phyloP scores from a whole-genome alignment of 371 early-diverging fungal species.

The Syncephalastrum contaminatum region DNA sequence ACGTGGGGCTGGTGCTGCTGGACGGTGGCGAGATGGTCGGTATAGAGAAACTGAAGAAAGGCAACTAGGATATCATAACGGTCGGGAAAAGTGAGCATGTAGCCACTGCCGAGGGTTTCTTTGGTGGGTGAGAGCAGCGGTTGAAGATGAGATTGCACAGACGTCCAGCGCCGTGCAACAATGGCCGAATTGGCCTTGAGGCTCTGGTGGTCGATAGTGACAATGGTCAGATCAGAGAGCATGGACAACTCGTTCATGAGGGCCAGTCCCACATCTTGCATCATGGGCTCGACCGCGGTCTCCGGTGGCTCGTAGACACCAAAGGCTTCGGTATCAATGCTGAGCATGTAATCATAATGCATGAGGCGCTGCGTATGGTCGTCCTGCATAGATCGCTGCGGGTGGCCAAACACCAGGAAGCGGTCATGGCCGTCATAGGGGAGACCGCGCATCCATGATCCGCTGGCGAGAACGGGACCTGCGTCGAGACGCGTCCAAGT shows the following conservation, averaged over 20 bases:
- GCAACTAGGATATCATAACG: conserved; percentile 54
- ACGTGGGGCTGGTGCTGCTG: conserved; percentile 54
- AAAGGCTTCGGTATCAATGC: conserved; percentile 63
- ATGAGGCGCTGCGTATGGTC: conserved; percentile 74
- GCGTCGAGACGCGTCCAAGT: conserved; percentile 69
- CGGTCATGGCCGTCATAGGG: conserved; percentile 56
- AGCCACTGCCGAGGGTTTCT: conserved; percentile 8
- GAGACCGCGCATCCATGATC: conserved; percentile 73
- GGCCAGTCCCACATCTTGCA: conserved; percentile 56
- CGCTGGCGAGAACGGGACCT: conserved; percentile 58
- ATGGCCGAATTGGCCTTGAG: conserved; percentile 62
- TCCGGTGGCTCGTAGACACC: conserved; percentile 55
- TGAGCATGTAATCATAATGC: conserved; percentile 58
- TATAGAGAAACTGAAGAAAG: conserved; percentile 67
- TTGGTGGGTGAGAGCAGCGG: conserved; percentile 19
- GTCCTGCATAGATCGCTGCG: conserved; percentile 52
- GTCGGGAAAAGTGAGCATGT: conserved; percentile 47
- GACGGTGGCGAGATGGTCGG: conserved; percentile 59
- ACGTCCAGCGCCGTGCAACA: conserved; percentile 66
- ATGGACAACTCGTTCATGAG: conserved; percentile 51
- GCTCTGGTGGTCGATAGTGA: conserved; percentile 54
- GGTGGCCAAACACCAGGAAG: conserved; percentile 74
- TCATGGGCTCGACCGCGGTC: conserved; percentile 27
- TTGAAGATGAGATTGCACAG: conserved; percentile 24
- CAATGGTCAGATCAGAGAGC: conserved; percentile 54